Percentiles rank a stretch among this genome's conserved stretches.
These are phyloP conservation scores for Yueomyces sinensis DNA, from an alignment of 805 yeast genomes.

Conservation along the genomic window DNA sequence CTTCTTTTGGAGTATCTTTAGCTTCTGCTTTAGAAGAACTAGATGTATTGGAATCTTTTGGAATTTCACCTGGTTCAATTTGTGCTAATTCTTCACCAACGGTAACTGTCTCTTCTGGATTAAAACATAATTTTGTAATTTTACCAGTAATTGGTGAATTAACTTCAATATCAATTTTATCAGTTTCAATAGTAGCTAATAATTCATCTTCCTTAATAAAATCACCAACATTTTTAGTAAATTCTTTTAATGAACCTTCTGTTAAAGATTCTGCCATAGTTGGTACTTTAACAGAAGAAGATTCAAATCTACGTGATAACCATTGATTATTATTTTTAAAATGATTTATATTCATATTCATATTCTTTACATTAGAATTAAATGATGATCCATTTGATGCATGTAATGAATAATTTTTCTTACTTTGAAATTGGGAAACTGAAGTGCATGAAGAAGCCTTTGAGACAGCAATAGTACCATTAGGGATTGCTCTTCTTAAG, in stretches of 20 bases:
- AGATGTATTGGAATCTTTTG: background rate
- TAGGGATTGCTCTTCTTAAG: too few species aligned
- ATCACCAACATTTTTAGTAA: constrained; percentile 71
- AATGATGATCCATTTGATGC: too few species aligned
- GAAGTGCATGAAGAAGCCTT: too few species aligned
- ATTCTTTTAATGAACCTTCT: constrained; percentile 80
- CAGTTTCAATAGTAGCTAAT: constrained; percentile 95
- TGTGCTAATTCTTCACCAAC: constrained; percentile 89
- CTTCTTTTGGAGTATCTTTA: constrained; percentile 35
- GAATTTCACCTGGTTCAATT: constrained; percentile 55
- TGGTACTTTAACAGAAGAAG: constrained; percentile 72
- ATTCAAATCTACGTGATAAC: constrained; percentile 22
- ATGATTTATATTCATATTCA: too few species aligned
- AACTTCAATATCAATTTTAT: constrained; percentile 94
- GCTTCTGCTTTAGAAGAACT: constrained; percentile 17
- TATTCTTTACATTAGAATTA: too few species aligned
- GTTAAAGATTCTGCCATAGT: constrained; percentile 98
- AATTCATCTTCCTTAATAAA: constrained; percentile 77
- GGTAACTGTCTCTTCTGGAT: constrained; percentile 83
- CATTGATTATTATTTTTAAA: too few species aligned
- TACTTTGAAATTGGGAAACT: too few species aligned
- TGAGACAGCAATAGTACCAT: too few species aligned
- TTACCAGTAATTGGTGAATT: constrained; percentile 91
- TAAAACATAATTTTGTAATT: constrained; percentile 67
- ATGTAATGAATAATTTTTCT: too few species aligned